Conservation (phyloP, 768 basidiomycete genomes). For the Lactarius sp. region DNA sequence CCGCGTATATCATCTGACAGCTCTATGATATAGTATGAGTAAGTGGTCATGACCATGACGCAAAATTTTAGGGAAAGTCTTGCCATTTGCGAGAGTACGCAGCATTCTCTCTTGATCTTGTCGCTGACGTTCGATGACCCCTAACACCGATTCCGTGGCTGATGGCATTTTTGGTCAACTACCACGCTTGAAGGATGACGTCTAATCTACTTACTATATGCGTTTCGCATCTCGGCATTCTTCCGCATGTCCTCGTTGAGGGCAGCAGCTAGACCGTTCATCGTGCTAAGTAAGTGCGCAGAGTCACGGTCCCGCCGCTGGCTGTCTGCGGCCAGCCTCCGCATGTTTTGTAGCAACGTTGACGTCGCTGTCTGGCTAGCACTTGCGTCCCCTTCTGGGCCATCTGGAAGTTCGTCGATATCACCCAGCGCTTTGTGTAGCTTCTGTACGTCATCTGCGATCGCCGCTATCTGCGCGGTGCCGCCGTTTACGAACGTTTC, state of each 20-base stretch:
- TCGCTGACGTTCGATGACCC: conserved; percentile 62
- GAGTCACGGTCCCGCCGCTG: conserved; percentile 32
- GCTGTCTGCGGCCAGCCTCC: conserved; percentile 34
- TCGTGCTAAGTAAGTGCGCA: conserved; percentile 32
- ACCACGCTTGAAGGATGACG: background rate
- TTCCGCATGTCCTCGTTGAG: conserved; percentile 40
- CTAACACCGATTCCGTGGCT: conserved; percentile 56
- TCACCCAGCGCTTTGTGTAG: conserved; percentile 52
- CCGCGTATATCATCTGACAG: conserved; percentile 81
- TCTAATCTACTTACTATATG: conserved; percentile 35
- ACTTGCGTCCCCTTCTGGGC: conserved; percentile 25
- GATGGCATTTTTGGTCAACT: conserved; percentile 9
- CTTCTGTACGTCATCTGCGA: conserved; percentile 55
- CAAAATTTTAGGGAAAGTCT: conserved; percentile 18
- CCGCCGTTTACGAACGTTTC: conserved; percentile 76
- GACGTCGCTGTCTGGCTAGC: conserved; percentile 18
- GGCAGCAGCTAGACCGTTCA: conserved; percentile 37
- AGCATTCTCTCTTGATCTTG: conserved; percentile 70
- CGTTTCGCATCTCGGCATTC: conserved; percentile 38
- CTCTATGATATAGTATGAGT: conserved; percentile 41
- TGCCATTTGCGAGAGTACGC: conserved; percentile 60
- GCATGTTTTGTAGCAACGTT: conserved; percentile 36
- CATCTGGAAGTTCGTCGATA: conserved; percentile 25
- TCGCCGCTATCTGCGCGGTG: conserved; percentile 62
- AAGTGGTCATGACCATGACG: background rate